Percentiles rank a stretch among this genome's conserved stretches.
phyloP scores from a whole-genome alignment of 345 rosid genomes.

The Eucalyptus dawsonii region DNA sequence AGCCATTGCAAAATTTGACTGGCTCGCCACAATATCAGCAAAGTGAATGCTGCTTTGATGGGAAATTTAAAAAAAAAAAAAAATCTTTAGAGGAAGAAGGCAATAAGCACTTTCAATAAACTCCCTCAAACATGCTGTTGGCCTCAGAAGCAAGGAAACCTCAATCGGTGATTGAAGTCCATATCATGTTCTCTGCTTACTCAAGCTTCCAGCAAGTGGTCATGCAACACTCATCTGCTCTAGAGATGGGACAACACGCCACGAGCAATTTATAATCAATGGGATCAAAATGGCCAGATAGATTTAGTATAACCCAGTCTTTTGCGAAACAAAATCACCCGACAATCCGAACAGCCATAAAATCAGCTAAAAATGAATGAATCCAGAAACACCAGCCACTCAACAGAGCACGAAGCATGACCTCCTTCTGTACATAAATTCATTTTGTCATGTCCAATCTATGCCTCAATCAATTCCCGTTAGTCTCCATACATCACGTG shows the following conservation, averaged over 20 bases:
- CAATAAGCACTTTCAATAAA: background rate
- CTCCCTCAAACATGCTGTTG: background rate
- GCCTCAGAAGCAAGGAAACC: accelerated
- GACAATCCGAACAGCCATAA: background rate
- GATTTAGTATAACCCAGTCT: background rate
- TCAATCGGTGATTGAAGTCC: background rate
- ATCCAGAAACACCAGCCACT: background rate
- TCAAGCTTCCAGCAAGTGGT: too few species aligned
- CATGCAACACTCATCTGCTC: too few species aligned
- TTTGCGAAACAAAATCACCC: background rate
- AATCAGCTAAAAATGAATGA: background rate
- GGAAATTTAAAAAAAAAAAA: background rate
- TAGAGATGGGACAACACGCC: too few species aligned
- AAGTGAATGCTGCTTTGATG: background rate
- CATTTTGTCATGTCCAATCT: background rate
- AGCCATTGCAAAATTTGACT: background rate
- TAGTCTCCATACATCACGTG: background rate
- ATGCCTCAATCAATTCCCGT: background rate
- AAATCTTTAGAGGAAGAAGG: background rate
- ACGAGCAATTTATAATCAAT: too few species aligned
- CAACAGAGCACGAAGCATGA: background rate
- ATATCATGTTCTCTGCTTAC: too few species aligned
- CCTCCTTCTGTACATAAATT: background rate
- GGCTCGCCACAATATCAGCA: background rate
- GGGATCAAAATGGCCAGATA: background rate